A percentile compares a stretch with the other conserved stretches of the same genome.
These are phyloP conservation scores for Perkinsus chesapeaki DNA, from an alignment of 169 alveolate genomes.

Conservation along the genomic window DNA sequence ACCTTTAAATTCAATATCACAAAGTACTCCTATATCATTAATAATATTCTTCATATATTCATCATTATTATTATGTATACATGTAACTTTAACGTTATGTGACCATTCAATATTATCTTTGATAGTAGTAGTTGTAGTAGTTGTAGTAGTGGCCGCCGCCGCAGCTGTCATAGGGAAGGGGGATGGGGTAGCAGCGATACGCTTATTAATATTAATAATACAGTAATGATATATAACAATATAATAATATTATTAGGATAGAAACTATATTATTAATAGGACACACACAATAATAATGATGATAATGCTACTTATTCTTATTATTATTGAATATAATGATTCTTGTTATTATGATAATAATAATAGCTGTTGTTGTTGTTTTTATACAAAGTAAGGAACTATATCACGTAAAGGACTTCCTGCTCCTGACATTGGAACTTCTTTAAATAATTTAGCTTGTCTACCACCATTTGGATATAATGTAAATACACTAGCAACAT, in stretches of 20 bases:
- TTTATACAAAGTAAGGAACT: background rate
- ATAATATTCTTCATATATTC: background rate
- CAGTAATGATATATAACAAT: background rate
- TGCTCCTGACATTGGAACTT: background rate
- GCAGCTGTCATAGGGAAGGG: background rate
- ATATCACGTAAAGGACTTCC: background rate
- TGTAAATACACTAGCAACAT: constrained; percentile 63
- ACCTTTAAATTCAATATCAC: background rate
- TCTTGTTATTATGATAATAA: background rate
- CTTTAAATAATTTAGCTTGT: background rate
- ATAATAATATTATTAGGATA: too few species aligned
- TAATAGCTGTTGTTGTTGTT: too few species aligned
- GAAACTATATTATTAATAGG: background rate
- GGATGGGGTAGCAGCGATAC: background rate
- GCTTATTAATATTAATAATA: background rate
- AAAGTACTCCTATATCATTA: background rate
- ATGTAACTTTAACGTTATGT: background rate
- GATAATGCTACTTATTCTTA: background rate
- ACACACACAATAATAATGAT: background rate
- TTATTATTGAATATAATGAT: background rate
- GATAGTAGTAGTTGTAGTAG: background rate
- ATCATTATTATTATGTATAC: background rate
- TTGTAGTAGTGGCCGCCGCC: background rate
- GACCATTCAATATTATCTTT: background rate
- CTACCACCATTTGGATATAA: background rate